Evolutionary conservation across 768 basidiomycete genomes (phyloP), one percentile per base, ranked within the genome.

Genomic region (Boletus huronensis): DNA sequence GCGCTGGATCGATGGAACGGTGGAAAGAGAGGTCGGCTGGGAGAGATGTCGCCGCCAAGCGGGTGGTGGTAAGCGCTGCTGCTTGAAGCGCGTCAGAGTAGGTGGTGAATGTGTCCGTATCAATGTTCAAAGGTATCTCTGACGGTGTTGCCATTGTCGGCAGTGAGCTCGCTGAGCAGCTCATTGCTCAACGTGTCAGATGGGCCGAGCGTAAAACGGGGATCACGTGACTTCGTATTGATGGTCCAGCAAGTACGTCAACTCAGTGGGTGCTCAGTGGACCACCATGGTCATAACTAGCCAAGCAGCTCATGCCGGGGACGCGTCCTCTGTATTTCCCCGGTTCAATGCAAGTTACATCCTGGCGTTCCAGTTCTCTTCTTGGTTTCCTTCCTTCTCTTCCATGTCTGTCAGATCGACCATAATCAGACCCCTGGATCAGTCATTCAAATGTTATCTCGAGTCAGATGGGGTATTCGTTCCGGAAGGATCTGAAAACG

Each of bases 21-120:
- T 97, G 91, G 70, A 94, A 98, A n/a, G 78, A 72, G 53, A 98
- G 75, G 73, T 98, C 95, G 14, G 75, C 58, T 3, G 93, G 87
- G 3, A 92, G 74, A n/a, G 59, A 61, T 2, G 74, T 72, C 2
- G 80, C 81, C 0, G 88, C 80, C 47, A 78, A 73, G 50, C 82
- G 78, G 3, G 88, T 90, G 8, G 86, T 77, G 42, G 79, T 78
- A 13, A 91, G 77, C 0, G 84, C 86, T 10, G 78, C 70, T 1
- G 72, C 70, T 64, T 91, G 90, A 6, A 91, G 68, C 29, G 75
- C 63, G 11, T 77, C 65, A 59, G 88, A 81, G 64, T 82, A 85
- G 3, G 70, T 71, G 56, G 80, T 67, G 56, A 88, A 90, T 0
- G 64, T 59, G 17, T 66, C 60, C 2, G 58, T 44, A 2, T 72